Evolutionary conservation across 1,139 yeast species (phyloP), one percentile per base, ranked within the genome.

Genomic region (Blastobotrys petasosporus): DNA sequence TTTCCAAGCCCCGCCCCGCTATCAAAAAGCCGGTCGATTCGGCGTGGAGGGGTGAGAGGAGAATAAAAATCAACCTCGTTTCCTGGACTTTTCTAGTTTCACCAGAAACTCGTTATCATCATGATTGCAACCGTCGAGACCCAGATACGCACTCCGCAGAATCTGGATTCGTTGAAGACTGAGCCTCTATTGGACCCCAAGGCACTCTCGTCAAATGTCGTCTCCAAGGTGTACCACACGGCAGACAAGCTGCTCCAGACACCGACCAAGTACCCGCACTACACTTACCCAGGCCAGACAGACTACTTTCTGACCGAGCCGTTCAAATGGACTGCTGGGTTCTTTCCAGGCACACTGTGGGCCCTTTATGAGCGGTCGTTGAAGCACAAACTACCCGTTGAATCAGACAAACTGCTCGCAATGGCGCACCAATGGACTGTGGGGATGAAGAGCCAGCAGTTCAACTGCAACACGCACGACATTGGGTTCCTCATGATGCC

Each of bases 401-500:
- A 25, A n/a, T 25, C 29, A 16, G 29, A 12, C 4, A 35, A 41
- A 5, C 6, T 41, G 15, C 32, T 35, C 8, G 17, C 35, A 17
- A 7, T 20, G 20, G 44, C 44, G 3, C 25, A 41, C 16, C 53
- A 58, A 57, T 61, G 65, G 64, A 40, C 60, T 7, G 54, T 53
- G 28, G 52, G 49, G 3, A 39, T 62, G 15, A 49, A 51, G 8
- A 46, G 47, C 7, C 60, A 62, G 46, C 54, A 56, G 31, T 41
- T 50, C 15, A 54, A 61, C 38, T 54, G 60, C 5, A 57, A 59
- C 39, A 63, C 64, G 16, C 66, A 63, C 45, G 66, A 63, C 46
- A 48, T 63, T 41, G 65, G 64, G 1, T 63, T 63, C 45, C 51
- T 61, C 32, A 54, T 63, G 20, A 50, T 52, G 47, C 65, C 65